Percentiles rank a stretch among this genome's conserved stretches.
phyloP scores from a whole-genome alignment of 768 basidiomycete genomes.

The Leccinum olivaceopallidum region DNA sequence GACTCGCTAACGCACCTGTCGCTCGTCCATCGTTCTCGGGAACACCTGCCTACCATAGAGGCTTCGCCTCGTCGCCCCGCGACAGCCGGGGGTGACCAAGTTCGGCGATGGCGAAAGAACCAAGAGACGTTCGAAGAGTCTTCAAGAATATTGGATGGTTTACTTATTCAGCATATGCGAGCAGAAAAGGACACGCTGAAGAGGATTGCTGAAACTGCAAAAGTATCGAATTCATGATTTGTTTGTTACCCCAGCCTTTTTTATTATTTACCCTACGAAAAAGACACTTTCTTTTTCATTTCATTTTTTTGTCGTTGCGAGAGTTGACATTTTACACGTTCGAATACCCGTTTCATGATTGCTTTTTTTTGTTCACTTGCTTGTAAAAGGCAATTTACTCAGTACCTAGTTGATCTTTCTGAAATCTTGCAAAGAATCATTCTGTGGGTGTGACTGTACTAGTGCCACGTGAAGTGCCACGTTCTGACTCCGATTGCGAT shows the following conservation, averaged over 20 bases:
- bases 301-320: conserved; percentile 10
- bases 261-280: conserved; percentile 19
- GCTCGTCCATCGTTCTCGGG: conserved; percentile 43
- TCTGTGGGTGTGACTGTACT: conserved; percentile 11
- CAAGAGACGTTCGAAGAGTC: conserved; percentile 52
- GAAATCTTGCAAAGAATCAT: neutral
- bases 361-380: conserved; percentile 13
- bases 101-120: conserved; percentile 31
- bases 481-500: conserved; percentile 38
- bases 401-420: conserved; percentile 17
- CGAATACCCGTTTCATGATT: conserved; percentile 28
- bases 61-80: conserved; percentile 16
- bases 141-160: conserved; percentile 68
- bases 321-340: conserved; percentile 18
- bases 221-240: conserved; percentile 33
- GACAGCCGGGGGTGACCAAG: conserved; percentile 23
- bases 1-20: conserved; percentile 34
- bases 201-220: conserved; percentile 60
- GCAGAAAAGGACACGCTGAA: conserved; percentile 78
- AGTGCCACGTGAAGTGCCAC: conserved; percentile 26
- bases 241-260: neutral
- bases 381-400: conserved; percentile 31
- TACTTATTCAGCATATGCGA: conserved; percentile 82
- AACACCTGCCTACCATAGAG: conserved; percentile 33
- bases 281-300: conserved; percentile 3